A percentile compares a stretch with the other conserved stretches of the same genome.
Evolutionary conservation across 352 stramenopile species (phyloP).

Genomic region (Phytopythium delawarense): DNA sequence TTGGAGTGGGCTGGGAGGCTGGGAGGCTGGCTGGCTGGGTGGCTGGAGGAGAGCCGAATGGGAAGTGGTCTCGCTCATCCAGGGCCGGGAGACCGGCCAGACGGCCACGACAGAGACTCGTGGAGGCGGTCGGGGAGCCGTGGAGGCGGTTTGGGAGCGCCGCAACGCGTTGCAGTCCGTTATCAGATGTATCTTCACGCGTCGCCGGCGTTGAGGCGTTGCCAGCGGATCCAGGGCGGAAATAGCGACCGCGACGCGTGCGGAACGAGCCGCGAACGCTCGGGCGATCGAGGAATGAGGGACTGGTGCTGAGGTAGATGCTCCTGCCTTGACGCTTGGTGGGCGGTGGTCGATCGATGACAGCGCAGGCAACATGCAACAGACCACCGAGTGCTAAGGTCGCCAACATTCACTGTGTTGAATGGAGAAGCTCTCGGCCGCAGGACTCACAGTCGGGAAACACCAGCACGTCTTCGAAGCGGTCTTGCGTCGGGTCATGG

Average conservation of each 20-base stretch:
- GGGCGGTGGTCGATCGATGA: no score
- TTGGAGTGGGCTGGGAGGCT: constrained; percentile 8
- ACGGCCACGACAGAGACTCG: background rate
- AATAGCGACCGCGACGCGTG: background rate
- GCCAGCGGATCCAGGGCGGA: background rate
- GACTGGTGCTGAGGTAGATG: no score
- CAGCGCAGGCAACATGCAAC: no score
- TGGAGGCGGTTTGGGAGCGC: background rate
- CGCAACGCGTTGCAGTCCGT: background rate
- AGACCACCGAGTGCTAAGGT: no score
- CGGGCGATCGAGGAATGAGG: no score
- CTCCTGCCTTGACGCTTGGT: no score
- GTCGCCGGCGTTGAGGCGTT: background rate
- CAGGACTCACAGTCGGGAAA: no score
- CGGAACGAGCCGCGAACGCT: background rate
- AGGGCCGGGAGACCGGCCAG: background rate
- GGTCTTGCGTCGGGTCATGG: no score
- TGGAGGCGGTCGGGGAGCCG: background rate
- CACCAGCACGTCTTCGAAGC: no score
- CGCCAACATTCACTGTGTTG: no score
- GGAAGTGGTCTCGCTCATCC: background rate
- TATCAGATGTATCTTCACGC: constrained; percentile 1
- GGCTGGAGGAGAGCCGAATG: background rate
- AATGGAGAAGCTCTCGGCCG: no score
- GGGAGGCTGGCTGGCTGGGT: background rate